A percentile compares a stretch with the other conserved stretches of the same genome.
These are phyloP conservation scores for Penicillium riverlandense DNA, from an alignment of 495 filamentous ascomycete genomes.

Conservation along the genomic window DNA sequence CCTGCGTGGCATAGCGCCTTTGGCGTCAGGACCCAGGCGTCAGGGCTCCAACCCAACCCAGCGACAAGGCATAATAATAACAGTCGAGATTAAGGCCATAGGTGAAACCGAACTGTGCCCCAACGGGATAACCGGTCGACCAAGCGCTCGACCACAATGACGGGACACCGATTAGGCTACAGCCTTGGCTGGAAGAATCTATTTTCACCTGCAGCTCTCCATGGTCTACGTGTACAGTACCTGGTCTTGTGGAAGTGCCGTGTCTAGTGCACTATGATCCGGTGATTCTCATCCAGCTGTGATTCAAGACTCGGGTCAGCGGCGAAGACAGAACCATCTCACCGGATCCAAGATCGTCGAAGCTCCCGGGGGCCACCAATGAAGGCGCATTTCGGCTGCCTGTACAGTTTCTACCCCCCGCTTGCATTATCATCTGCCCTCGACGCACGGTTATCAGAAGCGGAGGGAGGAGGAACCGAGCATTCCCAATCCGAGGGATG, in stretches of 20 bases:
- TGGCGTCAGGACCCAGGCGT: slow-evolving; percentile 8
- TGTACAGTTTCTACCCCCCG: neutral
- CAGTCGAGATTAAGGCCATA: slow-evolving; percentile 4
- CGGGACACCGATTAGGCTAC: neutral
- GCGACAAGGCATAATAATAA: neutral
- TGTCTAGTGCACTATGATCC: too few relatives aligned
- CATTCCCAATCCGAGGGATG: slow-evolving; percentile 8
- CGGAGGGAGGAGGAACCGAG: neutral
- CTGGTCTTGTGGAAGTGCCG: too few relatives aligned
- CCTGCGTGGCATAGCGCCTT: slow-evolving; percentile 20
- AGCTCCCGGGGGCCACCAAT: too few relatives aligned
- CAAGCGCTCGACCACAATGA: neutral
- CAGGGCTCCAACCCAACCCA: too few relatives aligned
- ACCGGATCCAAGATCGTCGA: too few relatives aligned
- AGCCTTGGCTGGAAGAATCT: too few relatives aligned
- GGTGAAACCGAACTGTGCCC: slow-evolving; percentile 6
- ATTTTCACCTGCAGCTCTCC: neutral
- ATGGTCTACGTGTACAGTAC: neutral
- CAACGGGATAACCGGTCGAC: neutral
- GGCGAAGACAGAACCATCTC: too few relatives aligned
- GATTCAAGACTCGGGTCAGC: too few relatives aligned
- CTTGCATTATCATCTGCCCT: neutral
- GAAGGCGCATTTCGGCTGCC: neutral
- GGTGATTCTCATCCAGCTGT: too few relatives aligned
- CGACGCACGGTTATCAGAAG: neutral